phyloP scores from a whole-genome alignment of 108 stramenopile genomes.

The Mediolabrus comicus region DNA sequence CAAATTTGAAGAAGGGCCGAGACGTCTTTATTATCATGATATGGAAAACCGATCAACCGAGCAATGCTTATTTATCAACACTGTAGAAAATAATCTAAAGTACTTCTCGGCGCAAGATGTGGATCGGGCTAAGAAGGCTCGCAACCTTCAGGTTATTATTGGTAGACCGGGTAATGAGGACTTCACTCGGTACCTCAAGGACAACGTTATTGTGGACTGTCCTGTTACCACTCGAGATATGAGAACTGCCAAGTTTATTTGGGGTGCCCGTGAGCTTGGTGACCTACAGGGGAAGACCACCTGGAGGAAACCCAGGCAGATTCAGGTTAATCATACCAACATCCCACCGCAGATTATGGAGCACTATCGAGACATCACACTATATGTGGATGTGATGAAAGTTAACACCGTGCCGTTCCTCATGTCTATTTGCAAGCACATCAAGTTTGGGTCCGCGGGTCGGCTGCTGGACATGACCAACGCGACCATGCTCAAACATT shows the following conservation, averaged over 20 bases:
- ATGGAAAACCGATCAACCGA: background rate
- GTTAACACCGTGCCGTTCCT: constrained; percentile 51
- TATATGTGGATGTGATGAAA: constrained; percentile 43
- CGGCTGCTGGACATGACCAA: background rate
- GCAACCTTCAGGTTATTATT: constrained; percentile 15
- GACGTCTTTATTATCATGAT: constrained; percentile 1
- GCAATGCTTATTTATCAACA: background rate
- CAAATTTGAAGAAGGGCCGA: background rate
- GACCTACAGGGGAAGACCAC: constrained; percentile 46
- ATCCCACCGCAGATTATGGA: constrained; percentile 31
- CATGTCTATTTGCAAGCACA: constrained; percentile 13
- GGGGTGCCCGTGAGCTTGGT: constrained; percentile 30
- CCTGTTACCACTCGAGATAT: constrained; percentile 36
- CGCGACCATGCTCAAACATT: background rate
- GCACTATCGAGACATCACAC: constrained; percentile 10
- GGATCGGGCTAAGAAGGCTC: constrained; percentile 8
- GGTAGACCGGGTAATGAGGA: constrained; percentile 11
- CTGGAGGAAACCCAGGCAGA: no score
- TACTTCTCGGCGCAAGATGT: constrained; percentile 17
- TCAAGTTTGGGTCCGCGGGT: constrained; percentile 31
- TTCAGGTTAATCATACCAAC: no score
- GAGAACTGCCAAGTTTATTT: constrained; percentile 20
- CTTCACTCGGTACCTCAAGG: constrained; percentile 3
- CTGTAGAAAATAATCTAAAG: constrained; percentile 7
- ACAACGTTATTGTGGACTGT: constrained; percentile 27